Evolutionary conservation across 805 yeast species (phyloP).

Genomic region (Wickerhamiella azyma): DNA sequence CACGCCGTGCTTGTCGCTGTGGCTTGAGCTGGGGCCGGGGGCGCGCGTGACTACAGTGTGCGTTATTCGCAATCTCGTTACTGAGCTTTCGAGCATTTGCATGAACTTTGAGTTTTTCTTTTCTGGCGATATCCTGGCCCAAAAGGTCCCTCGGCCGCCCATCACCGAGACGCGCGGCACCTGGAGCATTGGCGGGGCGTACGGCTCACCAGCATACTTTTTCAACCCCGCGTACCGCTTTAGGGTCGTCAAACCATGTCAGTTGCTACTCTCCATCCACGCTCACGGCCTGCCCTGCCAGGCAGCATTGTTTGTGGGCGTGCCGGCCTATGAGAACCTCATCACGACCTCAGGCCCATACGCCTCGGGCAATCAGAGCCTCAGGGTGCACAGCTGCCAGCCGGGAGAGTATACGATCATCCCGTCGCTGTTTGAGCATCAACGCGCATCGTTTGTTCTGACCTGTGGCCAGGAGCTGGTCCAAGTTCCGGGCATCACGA

Average conservation of each 20-base stretch:
- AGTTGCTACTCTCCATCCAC: background rate
- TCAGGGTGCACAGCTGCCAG: background rate
- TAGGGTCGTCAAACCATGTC: background rate
- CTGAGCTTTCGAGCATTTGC: background rate
- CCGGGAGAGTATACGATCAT: slow-evolving; percentile 2
- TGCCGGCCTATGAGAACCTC: background rate
- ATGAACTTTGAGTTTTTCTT: background rate
- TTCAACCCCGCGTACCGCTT: background rate
- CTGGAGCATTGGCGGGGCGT: background rate
- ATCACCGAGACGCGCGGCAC: background rate
- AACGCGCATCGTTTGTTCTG: background rate
- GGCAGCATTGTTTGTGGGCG: slow-evolving; percentile 2
- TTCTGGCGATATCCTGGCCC: background rate
- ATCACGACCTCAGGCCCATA: slow-evolving; percentile 2
- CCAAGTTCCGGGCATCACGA: background rate
- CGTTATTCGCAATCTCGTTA: background rate
- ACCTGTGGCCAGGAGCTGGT: background rate
- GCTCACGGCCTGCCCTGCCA: background rate
- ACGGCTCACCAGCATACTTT: background rate
- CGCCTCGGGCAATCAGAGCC: background rate
- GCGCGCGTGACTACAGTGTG: background rate
- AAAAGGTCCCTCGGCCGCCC: background rate
- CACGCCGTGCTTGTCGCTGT: background rate
- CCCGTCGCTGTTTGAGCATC: slow-evolving; percentile 2
- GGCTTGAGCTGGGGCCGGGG: background rate